Percentiles rank a stretch among this genome's conserved stretches.
These are phyloP conservation scores for Ophiostoma ulmi DNA, from an alignment of 2,329 filamentous ascomycete genomes.

Conservation along the genomic window DNA sequence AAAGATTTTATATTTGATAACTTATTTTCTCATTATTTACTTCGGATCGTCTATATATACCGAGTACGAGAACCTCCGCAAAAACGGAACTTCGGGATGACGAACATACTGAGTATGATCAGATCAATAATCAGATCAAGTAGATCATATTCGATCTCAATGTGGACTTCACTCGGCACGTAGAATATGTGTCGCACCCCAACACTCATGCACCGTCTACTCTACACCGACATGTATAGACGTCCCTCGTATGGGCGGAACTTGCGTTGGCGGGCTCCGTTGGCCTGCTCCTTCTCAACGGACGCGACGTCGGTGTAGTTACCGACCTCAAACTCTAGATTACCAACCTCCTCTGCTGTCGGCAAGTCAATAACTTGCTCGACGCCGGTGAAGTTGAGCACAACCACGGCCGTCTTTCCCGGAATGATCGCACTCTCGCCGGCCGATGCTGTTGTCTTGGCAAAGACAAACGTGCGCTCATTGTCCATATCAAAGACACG, in stretches of 20 bases:
- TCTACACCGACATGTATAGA: slow-evolving; percentile 31
- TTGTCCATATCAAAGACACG: slow-evolving; percentile 46
- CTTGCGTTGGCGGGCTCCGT: slow-evolving; percentile 21
- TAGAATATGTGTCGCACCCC: not conserved
- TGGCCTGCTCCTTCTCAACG: slow-evolving; percentile 18
- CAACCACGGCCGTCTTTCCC: slow-evolving; percentile 33
- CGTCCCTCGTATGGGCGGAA: slow-evolving; percentile 37
- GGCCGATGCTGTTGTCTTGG: slow-evolving; percentile 34
- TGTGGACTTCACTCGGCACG: not conserved
- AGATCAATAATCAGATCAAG: not conserved
- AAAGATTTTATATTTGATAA: too few relatives aligned
- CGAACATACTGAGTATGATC: not conserved
- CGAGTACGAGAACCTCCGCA: not conserved
- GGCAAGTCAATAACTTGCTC: slow-evolving; percentile 35
- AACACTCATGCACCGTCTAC: not conserved
- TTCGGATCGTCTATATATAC: not conserved
- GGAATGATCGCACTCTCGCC: slow-evolving; percentile 13
- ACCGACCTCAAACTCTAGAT: slow-evolving; percentile 30
- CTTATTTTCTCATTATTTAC: not conserved
- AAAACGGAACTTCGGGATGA: not conserved
- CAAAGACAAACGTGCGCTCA: slow-evolving; percentile 43
- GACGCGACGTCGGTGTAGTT: slow-evolving; percentile 33
- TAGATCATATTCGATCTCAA: not conserved
- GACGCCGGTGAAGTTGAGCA: slow-evolving; percentile 42
- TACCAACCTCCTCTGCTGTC: slow-evolving; percentile 24